Base-by-base conservation (phyloP, 768 basidiomycete species). In the Plicaturopsis crispa region DNA sequence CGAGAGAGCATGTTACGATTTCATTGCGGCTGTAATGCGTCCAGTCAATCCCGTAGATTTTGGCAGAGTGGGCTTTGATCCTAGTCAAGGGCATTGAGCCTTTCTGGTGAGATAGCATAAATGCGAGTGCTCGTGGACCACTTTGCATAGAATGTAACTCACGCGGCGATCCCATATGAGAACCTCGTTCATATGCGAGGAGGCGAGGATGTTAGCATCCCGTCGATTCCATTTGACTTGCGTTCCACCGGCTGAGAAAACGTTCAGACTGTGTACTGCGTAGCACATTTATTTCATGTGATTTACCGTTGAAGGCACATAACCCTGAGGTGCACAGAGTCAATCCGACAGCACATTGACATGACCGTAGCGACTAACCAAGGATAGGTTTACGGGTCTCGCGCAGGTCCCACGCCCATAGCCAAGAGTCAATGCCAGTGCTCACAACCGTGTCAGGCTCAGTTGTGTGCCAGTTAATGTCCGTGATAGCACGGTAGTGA, bases 11-110 rank as follows among this genome's bases (percentile, higher is more conserved):
- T 1, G 94, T 97, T 6, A 94, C 79, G 24, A 99, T 71, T 54
- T 92, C 84, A 49, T 82, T 72, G n/a, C 70, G 62, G 30, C 68
- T 61, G 13, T 71, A 65, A 36, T 89, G 80, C 5, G 89, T 82
- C 93, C 94, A 99, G 59, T 98, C 94, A 38, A 99, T 91, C 2
- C 96, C 96, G 45, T 99, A 97, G 32, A 97, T 96, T 60, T 92
- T 91, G 23, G 88, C 78, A n/a, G 65, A 67, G 51, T 98, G 93
- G 0, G 89, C 93, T 20, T 69, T 66, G 41, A 97, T 82, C 4
- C 70, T 70, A 8, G 76, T 69, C 4, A 87, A 62, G 2, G 89
- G 88, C 6, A 92, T 69, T 4, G 86, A 91, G 6, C 89, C 90
- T 80, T 92, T 94, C 84, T 92, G 47, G 16, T 3, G 18, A 12